A percentile compares a stretch with the other conserved stretches of the same genome.
Evolutionary conservation across 139 green algal genomes (phyloP).

Genomic region (Ostreobium quekettii): DNA sequence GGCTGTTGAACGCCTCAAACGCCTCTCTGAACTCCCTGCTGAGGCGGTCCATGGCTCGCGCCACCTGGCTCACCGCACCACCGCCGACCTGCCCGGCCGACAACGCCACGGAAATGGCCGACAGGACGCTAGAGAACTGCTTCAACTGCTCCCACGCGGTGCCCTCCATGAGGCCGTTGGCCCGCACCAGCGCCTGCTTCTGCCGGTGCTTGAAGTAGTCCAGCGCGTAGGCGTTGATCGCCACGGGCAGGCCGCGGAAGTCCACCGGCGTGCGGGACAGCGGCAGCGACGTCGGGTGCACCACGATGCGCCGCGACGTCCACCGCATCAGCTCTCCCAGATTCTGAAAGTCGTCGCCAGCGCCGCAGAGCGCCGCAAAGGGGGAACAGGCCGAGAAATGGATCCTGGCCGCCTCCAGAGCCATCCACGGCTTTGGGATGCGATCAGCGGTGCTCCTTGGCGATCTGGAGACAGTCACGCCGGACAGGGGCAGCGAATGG

Average conservation of each 20-base stretch:
- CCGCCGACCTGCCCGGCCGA: too few relatives aligned
- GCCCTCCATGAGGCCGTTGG: conserved; percentile 35
- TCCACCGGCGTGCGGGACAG: conserved; percentile 16
- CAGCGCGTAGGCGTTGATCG: conserved; percentile 36
- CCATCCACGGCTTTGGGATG: too few relatives aligned
- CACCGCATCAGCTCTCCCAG: conserved; percentile 28
- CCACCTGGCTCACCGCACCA: too few relatives aligned
- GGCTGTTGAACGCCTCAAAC: too few relatives aligned
- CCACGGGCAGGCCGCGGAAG: conserved; percentile 8
- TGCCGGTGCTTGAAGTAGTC: conserved; percentile 41
- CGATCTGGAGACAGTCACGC: too few relatives aligned
- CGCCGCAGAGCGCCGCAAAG: conserved; percentile 31
- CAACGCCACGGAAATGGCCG: too few relatives aligned
- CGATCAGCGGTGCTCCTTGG: too few relatives aligned
- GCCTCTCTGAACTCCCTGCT: too few relatives aligned
- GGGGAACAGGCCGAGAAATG: conserved; percentile 25
- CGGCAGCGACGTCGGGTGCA: conserved; percentile 21
- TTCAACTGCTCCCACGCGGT: conserved; percentile 38
- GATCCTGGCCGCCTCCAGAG: too few relatives aligned
- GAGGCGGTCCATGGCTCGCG: too few relatives aligned
- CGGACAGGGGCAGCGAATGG: too few relatives aligned
- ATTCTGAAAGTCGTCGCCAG: conserved; percentile 30
- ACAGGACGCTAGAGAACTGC: too few relatives aligned
- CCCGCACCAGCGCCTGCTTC: conserved; percentile 21
- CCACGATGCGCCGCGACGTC: conserved; percentile 18